Evolutionary conservation across 768 basidiomycete genomes (phyloP).

Genomic region (Suillus subluteus): DNA sequence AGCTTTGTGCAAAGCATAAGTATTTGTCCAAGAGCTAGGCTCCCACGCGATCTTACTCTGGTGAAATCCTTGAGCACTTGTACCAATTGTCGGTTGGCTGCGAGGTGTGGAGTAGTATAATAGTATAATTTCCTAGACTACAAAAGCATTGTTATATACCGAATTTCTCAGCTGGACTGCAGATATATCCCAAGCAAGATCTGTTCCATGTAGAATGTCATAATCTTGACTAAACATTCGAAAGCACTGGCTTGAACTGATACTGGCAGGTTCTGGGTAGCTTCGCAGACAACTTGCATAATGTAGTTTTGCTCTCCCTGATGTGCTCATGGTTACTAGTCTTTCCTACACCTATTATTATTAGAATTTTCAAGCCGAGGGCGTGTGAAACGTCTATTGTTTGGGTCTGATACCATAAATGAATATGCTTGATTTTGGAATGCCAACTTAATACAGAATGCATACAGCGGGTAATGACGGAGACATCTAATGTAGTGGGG

Average conservation of each 20-base stretch:
- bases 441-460: too few relatives aligned
- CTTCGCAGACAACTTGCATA: constrained; percentile 99
- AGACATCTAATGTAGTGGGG: too few relatives aligned
- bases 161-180: neutral
- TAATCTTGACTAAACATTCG: constrained; percentile 93
- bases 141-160: neutral
- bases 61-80: neutral
- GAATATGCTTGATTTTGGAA: too few relatives aligned
- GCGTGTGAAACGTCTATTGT: too few relatives aligned
- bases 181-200: neutral
- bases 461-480: neutral
- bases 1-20: constrained; percentile 9
- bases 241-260: constrained; percentile 93
- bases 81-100: neutral
- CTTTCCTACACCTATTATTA: too few relatives aligned
- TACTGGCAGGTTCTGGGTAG: constrained; percentile 82
- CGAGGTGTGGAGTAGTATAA: neutral
- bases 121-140: neutral
- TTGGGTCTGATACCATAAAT: too few relatives aligned
- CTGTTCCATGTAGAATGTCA: constrained; percentile 80
- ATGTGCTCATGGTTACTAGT: too few relatives aligned
- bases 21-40: neutral
- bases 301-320: constrained; percentile 99
- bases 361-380: too few relatives aligned
- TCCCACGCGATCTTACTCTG: constrained; percentile 1